Conservation (phyloP, 2,329 filamentous ascomycete species). For the Alternaria dauci region DNA sequence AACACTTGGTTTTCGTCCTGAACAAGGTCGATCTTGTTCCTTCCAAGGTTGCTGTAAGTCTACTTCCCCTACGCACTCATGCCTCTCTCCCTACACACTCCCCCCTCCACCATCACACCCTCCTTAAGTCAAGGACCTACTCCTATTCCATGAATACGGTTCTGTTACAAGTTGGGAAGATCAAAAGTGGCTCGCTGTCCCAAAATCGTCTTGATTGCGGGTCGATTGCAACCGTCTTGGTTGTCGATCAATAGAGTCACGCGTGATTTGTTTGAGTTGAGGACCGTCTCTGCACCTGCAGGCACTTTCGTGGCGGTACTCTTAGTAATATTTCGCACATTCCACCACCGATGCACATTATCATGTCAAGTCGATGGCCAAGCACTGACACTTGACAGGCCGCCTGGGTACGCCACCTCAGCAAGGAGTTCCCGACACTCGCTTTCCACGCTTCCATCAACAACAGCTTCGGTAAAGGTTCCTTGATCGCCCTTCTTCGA, state of each 20-base stretch:
- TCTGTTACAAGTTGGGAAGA: slow-evolving; percentile 99
- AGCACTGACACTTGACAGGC: slow-evolving; percentile 67
- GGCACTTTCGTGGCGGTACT: slow-evolving; percentile 74
- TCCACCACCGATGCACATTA: slow-evolving; percentile 32
- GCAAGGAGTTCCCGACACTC: slow-evolving; percentile 90
- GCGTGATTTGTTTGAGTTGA: slow-evolving; percentile 98
- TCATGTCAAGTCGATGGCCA: slow-evolving; percentile 25
- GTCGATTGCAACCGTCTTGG: slow-evolving; percentile 90
- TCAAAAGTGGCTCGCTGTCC: slow-evolving; percentile 75
- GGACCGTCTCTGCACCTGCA: slow-evolving; percentile 71
- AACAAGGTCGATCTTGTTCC: slow-evolving; percentile 96
- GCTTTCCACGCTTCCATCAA: slow-evolving; percentile 95
- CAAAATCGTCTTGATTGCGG: slow-evolving; percentile 69
- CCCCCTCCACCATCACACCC: slow-evolving; percentile 57
- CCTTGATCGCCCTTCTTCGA: slow-evolving; percentile 86
- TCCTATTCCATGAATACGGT: slow-evolving; percentile 74
- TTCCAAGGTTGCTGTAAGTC: slow-evolving; percentile 92
- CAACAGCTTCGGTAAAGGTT: slow-evolving; percentile 96
- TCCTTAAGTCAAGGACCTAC: slow-evolving; percentile 90
- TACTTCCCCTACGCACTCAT: background rate
- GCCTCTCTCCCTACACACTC: too few species aligned
- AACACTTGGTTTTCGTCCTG: slow-evolving; percentile 88
- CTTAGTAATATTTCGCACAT: slow-evolving; percentile 99
- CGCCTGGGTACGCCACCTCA: slow-evolving; percentile 87
- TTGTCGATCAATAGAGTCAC: slow-evolving; percentile 75